Evolutionary conservation across 768 basidiomycete species (phyloP).

Genomic region (Collybiopsis luxurians): DNA sequence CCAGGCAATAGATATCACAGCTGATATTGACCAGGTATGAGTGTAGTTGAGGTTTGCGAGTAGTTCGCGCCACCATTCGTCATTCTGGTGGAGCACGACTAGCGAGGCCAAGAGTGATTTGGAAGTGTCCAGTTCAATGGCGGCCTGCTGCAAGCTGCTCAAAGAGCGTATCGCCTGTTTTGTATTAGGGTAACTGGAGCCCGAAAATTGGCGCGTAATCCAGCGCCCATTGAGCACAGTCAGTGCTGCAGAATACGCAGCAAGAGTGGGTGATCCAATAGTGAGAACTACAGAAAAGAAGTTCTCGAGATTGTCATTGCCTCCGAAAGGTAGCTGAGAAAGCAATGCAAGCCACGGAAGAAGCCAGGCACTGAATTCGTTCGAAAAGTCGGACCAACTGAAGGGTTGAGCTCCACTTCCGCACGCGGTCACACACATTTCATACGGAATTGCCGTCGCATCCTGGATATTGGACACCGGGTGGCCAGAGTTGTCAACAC

Average conservation of each 20-base stretch:
- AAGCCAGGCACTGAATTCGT: slow-evolving; percentile 43
- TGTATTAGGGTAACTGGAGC: slow-evolving; percentile 27
- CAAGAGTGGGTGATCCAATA: slow-evolving; percentile 42
- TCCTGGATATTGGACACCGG: background rate
- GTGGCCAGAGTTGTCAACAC: background rate
- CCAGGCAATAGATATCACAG: slow-evolving; percentile 38
- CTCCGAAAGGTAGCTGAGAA: slow-evolving; percentile 49
- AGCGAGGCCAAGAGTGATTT: slow-evolving; percentile 34
- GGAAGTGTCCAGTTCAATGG: slow-evolving; percentile 28
- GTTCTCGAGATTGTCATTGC: slow-evolving; percentile 36
- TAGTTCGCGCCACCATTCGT: slow-evolving; percentile 38
- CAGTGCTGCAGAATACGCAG: slow-evolving; percentile 41
- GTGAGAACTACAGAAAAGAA: slow-evolving; percentile 40
- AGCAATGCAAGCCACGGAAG: slow-evolving; percentile 47
- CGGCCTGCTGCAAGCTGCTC: slow-evolving; percentile 39
- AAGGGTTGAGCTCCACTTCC: background rate
- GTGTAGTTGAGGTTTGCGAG: slow-evolving; percentile 29
- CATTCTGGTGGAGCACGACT: slow-evolving; percentile 38
- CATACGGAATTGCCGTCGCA: slow-evolving; percentile 3
- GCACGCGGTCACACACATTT: background rate
- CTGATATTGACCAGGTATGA: slow-evolving; percentile 38
- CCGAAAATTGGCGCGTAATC: slow-evolving; percentile 30
- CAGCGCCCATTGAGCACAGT: slow-evolving; percentile 42
- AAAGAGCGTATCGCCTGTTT: slow-evolving; percentile 29
- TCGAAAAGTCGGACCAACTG: slow-evolving; percentile 31